Base-by-base conservation (phyloP, 106 monocot species). In the Amphibolis antarctica region DNA sequence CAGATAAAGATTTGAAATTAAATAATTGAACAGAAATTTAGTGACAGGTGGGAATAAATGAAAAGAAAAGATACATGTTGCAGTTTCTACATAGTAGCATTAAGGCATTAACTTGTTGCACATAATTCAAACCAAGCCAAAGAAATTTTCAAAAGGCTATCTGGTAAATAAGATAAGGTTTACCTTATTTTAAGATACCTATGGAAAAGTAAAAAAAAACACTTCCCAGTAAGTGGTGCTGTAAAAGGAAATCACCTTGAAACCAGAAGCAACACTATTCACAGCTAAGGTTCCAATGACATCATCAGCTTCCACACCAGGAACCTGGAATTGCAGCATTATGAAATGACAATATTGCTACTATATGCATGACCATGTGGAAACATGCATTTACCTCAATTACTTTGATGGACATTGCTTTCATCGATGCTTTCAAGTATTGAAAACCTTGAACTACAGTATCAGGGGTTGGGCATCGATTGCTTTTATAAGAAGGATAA, bases 271-370 rank as follows among this genome's bases (percentile, higher is more conserved):
- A 72, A 91, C 80, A 73, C 87, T 83, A 12, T 87, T 91, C 28
- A 83, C 78, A 71, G 91, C 90, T 69, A 98, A 77, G 57, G 98
- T 98, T 69, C 98, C 98, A 75, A 98, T 75, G 17, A 98, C 98
- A 77, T 98, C 98, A 81, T 98, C 98, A 70, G 91, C 98, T 83
- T 98, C 98, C 61, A 98, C 98, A 69, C 98, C 98, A 69, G 98
- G 98, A 85, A 98, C 98, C 98, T 98, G 78, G 48, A 64, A 54
- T 29, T 59, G 57, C 26, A 59, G 43, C 49, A 48, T 31, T 42
- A 66, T 23, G 25, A 1, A 51, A 27, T 27, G 26, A 29, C 17
- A 57, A 10, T 15, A 27, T 57, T 49, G 48, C 48, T 13, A 49
- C 48, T 25, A 28, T 28, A n/a, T 27, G 14, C 17, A 56, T 28